A percentile compares a stretch with the other conserved stretches of the same genome.
These are phyloP conservation scores for Lagenidium giganteum DNA, from an alignment of 352 stramenopile genomes.

Conservation along the genomic window DNA sequence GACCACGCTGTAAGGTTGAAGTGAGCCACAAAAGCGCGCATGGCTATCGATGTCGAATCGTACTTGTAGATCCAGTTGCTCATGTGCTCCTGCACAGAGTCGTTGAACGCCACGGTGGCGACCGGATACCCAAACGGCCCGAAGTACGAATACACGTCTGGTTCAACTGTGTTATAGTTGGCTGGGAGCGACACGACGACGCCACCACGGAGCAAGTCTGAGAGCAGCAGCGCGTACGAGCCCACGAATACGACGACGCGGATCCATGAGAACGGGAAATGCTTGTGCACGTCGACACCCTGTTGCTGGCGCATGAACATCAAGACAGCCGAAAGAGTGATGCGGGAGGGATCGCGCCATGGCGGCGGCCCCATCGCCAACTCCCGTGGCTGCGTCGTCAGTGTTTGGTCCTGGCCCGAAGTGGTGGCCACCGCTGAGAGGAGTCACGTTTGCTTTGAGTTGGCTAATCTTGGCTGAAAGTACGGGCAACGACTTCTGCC, in stretches of 20 bases:
- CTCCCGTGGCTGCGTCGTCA: too few relatives aligned
- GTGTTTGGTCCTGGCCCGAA: too few relatives aligned
- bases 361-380: too few relatives aligned
- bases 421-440: too few relatives aligned
- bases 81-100: background rate
- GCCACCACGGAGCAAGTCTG: conserved; percentile 9
- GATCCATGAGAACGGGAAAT: conserved; percentile 14
- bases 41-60: conserved; percentile 11
- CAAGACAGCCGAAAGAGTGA: too few relatives aligned
- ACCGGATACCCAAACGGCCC: conserved; percentile 11
- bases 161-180: background rate
- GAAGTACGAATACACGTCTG: background rate
- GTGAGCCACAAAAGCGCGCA: conserved; percentile 5
- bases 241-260: conserved; percentile 8
- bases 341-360: too few relatives aligned
- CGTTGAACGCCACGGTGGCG: background rate
- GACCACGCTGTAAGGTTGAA: conserved; percentile 7
- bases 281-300: too few relatives aligned
- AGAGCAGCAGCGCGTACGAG: conserved; percentile 15
- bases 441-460: too few relatives aligned
- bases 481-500: too few relatives aligned
- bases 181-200: too few relatives aligned
- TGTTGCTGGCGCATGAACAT: too few relatives aligned
- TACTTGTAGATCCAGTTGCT: conserved; percentile 18
- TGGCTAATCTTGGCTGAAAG: too few relatives aligned